Evolutionary conservation across 495 filamentous ascomycete species (phyloP), one percentile per base, ranked within the genome.

Genomic region (Clavariopsis aquatica): DNA sequence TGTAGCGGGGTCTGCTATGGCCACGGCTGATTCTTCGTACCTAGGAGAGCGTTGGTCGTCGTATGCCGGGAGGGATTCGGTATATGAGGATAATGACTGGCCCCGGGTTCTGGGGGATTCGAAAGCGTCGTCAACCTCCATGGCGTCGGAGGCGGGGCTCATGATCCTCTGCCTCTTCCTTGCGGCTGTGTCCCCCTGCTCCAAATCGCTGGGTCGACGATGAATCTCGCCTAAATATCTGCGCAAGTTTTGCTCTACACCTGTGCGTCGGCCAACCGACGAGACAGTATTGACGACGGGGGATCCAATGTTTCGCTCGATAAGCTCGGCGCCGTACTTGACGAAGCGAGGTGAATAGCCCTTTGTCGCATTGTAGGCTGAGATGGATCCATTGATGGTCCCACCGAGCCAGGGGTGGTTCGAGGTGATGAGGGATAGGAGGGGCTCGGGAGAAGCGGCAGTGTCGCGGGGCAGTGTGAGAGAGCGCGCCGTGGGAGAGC

Each of bases 321-420:
- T 84, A 66, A 91, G 89, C 70, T 96, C 90, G 41, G 89, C 91
- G 64, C 89, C 83, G 43, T 88, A 87, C 69, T 88, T 73, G 17
- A 78, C 90, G 76, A 96, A 88, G 1, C 89, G 84, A 0, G 92
- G 91, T 5, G 90, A 92, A 71, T 94, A 94, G 24, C 89, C 89
- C 74, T 98, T 96, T 19, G 89, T 89, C 4, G 81, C 85, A 29
- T 85, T 83, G 72, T 96, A 98, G 1, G 89, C 89, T 28, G 88
- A 89, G 0, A 92, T 80, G 0, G 91, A 92, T 47, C 85, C 87
- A 69, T 88, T 88, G 65, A 96, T 91, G 0, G 91, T 89, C 10
- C 88, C 87, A 1, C 87, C 89, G 29, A 95, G 81, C 52, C 91
- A 79, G 13, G 91, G 90, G 68, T 95, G 89, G 2, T 86, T 85